These are phyloP conservation scores for Rosa hybrid DNA, from an alignment of 331 rosid species.

Conservation along the genomic window DNA sequence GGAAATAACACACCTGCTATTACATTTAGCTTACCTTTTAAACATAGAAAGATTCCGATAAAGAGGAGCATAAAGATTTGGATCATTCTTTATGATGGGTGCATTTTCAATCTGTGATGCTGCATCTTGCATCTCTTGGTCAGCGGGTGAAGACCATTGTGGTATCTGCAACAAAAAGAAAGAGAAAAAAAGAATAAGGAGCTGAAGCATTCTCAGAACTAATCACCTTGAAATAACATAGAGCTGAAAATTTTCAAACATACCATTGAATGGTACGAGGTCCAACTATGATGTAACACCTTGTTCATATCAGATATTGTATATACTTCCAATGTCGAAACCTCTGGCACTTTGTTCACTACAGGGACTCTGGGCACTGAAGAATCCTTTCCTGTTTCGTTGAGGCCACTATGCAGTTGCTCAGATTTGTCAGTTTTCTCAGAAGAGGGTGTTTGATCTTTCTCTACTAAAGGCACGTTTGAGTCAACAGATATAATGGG, in stretches of 20 bases:
- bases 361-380: conserved; percentile 27
- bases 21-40: conserved; percentile 50
- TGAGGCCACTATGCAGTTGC: conserved; percentile 25
- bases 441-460: conserved; percentile 20
- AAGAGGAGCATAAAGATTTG: conserved; percentile 69
- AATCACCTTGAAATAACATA: neutral
- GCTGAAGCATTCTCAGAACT: conserved; percentile 10
- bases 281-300: conserved; percentile 45
- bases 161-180: conserved; percentile 44
- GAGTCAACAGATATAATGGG: conserved; percentile 29
- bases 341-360: conserved; percentile 36
- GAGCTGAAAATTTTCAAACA: conserved; percentile 17
- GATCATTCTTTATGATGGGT: conserved; percentile 52
- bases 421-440: conserved; percentile 35
- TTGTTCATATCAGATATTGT: conserved; percentile 72
- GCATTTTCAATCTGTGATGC: conserved; percentile 76
- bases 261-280: conserved; percentile 45
- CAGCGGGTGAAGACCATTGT: conserved; percentile 48
- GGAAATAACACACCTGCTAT: neutral
- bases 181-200: neutral
- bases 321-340: conserved; percentile 45
- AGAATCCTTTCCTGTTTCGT: conserved; percentile 17
- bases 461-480: conserved; percentile 28
- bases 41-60: conserved; percentile 76
- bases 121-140: conserved; percentile 50